These are phyloP conservation scores for Sporobolomyces phaffii DNA, from an alignment of 768 basidiomycete genomes.

Conservation along the genomic window DNA sequence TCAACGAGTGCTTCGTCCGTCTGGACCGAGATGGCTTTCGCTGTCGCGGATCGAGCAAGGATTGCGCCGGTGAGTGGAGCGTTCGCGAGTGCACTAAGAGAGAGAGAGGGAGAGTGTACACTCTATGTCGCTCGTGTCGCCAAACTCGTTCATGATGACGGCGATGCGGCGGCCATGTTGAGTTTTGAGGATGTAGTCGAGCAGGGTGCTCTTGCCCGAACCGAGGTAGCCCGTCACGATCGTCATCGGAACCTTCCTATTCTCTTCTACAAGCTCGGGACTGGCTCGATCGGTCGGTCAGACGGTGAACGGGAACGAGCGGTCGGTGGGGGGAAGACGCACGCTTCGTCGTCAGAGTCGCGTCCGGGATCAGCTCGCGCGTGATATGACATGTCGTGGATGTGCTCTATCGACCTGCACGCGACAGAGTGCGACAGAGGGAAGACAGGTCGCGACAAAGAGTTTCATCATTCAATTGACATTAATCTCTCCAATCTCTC, in stretches of 20 bases:
- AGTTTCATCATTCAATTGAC: too few species aligned
- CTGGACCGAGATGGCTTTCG: constrained; percentile 76
- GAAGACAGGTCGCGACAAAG: too few species aligned
- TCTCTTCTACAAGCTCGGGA: constrained; percentile 10
- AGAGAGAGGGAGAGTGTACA: constrained; percentile 50
- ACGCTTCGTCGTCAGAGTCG: constrained; percentile 11
- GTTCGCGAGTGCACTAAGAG: background rate
- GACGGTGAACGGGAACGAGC: background rate
- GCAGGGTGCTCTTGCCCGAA: constrained; percentile 79
- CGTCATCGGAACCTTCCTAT: constrained; percentile 65
- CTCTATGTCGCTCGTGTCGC: constrained; percentile 94
- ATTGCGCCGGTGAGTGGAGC: background rate
- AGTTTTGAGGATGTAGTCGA: constrained; percentile 84
- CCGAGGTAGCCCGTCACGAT: constrained; percentile 94
- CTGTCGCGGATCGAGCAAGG: constrained; percentile 48
- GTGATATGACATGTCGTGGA: too few species aligned
- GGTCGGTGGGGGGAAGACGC: background rate
- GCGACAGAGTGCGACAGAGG: too few species aligned
- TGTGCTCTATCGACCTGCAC: too few species aligned
- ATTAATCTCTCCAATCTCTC: too few species aligned
- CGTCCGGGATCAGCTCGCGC: too few species aligned
- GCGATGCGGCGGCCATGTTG: constrained; percentile 92
- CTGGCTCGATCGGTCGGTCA: background rate
- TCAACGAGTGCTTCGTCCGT: constrained; percentile 57
- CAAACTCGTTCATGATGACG: constrained; percentile 67